Evolutionary conservation across 1,139 yeast species (phyloP), one percentile per base, ranked within the genome.

Genomic region (Hemisphaericaspora subhashii): DNA sequence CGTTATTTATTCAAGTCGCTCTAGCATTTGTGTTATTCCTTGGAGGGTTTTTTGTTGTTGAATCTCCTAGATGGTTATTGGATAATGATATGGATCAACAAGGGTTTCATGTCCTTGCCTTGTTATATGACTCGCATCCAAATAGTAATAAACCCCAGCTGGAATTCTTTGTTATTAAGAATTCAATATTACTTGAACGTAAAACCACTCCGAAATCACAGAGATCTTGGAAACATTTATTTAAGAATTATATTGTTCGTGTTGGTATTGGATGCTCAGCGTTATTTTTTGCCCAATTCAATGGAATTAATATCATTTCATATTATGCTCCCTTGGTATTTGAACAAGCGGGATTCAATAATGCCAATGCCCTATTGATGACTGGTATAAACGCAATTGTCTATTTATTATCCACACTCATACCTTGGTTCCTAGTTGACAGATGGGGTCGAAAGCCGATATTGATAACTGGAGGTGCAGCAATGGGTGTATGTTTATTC

Each of bases 91-190:
- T 56, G 44, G 81, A 77, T 45, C 71, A 64, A 45, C 72, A 72
- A 44, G 82, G 81, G 2, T 75, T 86, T 53, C 72, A 84, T 37
- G 96, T 87, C 10, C 75, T 89, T 52, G 84, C 90, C n/a, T 82
- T 87, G 52, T 68, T 90, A 36, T 86, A 86, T 48, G 81, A 88
- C 10, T 80, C 78, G 16, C 63, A 67, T 23, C 55, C 60, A 2
- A 67, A 64, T 36, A 85, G 85, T 11, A 76, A 76, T 45, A 62
- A 61, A 40, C 65, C 68, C 4, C 44, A 54, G 12, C 50, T 47
- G 34, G 94, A 86, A 56, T 88, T 81, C 58, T 81, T 81, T 47
- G 76, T 82, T 50, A 88, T 88, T 52, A 87, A 88, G 57, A 89
- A 86, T 56, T 76, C 85, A n/a, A 90, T 88, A 16, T 54, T 87